Base-by-base conservation (phyloP, 768 basidiomycete species). In the Xanthoconium stramineum region DNA sequence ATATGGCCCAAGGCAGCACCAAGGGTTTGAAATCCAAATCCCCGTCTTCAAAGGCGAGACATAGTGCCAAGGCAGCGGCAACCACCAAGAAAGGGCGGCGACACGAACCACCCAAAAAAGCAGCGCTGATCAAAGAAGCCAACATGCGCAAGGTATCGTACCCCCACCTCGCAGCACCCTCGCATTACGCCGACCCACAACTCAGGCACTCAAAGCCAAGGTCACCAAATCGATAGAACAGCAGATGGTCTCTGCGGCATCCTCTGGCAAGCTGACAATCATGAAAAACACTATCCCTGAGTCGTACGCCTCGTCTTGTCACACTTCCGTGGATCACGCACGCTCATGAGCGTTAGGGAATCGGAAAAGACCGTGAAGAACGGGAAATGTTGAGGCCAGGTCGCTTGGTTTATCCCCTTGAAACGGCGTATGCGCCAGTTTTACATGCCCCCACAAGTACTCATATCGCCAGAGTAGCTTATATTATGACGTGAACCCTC, bases 141-240 rank as follows among this genome's bases (percentile, higher is more conserved):
- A 72, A 83, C n/a, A 77, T 91, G 78, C 84, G 89, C 66, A 86
- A 90, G 78, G 94, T 91, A 46, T 20, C 3, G 55, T 40, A 20
- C 12, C 11, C 11, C 19, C 20, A 28, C 14, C 56, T 38, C 35
- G 52, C 39, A 13, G 42, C 17, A 33, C 29, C 33, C 24, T 24
- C 4, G 54, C 48, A 43, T 47, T 10, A 43, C 55, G 15, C 50
- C 36, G 12, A 45, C 39, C 43, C 44, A 47, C 47, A 20, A 32
- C 38, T 17, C 53, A 96, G 94, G 78, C 83, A 65, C 79, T 97
- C 60, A 88, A 88, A 56, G 88, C 92, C 50, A 94, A 94, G 75
- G 94, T 97, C 68, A 93, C 90, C 70, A 86, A 84, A 70, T 91
- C 89, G 20, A 94, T 98, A 64, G 94, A 98, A 70, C 80, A 82